phyloP scores from a whole-genome alignment of 257 asterid species.

The Solanum dulcamara region DNA sequence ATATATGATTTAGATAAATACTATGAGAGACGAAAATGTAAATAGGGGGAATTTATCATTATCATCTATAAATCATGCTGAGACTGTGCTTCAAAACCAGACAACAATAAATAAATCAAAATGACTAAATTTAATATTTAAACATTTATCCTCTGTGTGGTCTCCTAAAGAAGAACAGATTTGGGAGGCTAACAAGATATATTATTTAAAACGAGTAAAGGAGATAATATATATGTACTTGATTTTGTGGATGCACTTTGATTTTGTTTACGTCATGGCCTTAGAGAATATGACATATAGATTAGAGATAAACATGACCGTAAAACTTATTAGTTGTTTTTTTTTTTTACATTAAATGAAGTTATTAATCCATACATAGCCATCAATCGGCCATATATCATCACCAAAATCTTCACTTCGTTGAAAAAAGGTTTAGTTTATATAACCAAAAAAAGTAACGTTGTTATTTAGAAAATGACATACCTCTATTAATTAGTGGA shows the following conservation, averaged over 20 bases:
- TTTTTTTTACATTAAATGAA: not conserved
- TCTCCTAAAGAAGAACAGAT: not conserved
- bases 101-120: not conserved
- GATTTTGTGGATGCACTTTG: not conserved
- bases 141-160: not conserved
- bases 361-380: not conserved
- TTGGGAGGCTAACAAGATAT: not conserved
- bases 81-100: not conserved
- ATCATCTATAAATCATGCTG: not conserved
- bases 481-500: not conserved
- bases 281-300: not conserved
- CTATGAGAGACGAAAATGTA: not conserved
- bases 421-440: not conserved
- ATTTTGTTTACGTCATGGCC: slow-evolving; percentile 5
- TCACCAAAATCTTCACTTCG: not conserved
- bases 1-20: not conserved
- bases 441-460: not conserved
- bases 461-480: not conserved
- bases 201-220: not conserved
- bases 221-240: not conserved
- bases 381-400: slow-evolving; percentile 3
- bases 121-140: not conserved
- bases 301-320: not conserved
- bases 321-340: not conserved
- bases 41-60: not conserved